Evolutionary conservation across 78 protist genomes (phyloP).

Genomic region (Dictyostelium capitatum): DNA sequence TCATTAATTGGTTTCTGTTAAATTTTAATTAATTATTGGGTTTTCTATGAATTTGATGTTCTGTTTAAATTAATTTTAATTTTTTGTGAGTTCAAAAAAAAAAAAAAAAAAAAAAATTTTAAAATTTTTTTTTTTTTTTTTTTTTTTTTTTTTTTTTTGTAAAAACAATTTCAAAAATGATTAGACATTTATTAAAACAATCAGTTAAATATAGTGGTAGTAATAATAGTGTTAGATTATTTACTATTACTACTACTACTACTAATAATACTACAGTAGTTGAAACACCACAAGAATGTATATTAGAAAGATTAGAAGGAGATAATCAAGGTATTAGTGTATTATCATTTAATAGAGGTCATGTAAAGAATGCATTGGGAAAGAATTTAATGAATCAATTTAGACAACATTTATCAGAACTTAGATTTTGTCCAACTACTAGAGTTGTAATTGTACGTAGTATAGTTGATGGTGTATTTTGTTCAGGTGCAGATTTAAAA

Average conservation of each 20-base stretch:
- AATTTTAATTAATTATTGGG: no score
- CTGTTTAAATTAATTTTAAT: no score
- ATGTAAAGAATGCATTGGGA: constrained; percentile 85
- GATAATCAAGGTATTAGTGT: constrained; percentile 69
- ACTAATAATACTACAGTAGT: not conserved
- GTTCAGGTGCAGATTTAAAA: constrained; percentile 97
- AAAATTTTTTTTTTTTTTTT: no score
- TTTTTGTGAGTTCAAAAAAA: no score
- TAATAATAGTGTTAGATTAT: not conserved
- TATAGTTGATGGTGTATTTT: constrained; percentile 84
- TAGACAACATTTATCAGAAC: constrained; percentile 7
- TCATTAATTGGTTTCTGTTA: no score
- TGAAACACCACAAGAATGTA: constrained; percentile 23
- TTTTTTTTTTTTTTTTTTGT: constrained; percentile 8
- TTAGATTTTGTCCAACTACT: constrained; percentile 51
- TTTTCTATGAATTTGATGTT: no score
- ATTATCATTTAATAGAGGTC: constrained; percentile 76
- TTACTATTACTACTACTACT: not conserved
- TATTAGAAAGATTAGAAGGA: constrained; percentile 44
- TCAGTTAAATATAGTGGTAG: not conserved
- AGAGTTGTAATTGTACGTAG: constrained; percentile 69
- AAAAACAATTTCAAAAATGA: constrained; percentile 1
- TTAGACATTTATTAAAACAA: not conserved
- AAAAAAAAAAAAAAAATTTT: no score
- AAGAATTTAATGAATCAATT: constrained; percentile 43